Base-by-base conservation (phyloP, 2,329 filamentous ascomycete genomes). In the Ophiostoma sp. region DNA sequence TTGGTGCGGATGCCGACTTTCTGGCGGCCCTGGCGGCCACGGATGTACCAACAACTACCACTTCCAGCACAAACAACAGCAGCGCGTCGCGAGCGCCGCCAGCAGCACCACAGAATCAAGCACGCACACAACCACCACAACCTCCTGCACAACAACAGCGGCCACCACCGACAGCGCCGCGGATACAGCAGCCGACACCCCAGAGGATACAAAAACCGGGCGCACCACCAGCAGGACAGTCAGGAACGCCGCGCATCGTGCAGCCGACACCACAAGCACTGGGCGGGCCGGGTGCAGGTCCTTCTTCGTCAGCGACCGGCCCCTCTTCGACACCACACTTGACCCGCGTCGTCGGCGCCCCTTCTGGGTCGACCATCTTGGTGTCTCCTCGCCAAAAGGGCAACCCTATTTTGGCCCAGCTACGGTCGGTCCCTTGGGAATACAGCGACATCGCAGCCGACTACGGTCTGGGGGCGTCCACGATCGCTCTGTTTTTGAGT, bases 381-480 rank as follows among this genome's bases (percentile, higher is more conserved):
- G 95, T 98, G 39, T 98, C 95, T 48, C 92, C 93, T 19, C 90
- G 95, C 55, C 95, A 99, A 82, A 97, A 97, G 82, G 96, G 95
- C 75, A 99, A 99, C 78, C 96, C 96, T 0, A 92, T 98, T 69
- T 85, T 99, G 39, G 92, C 93, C 71, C 90, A 91, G 81, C 89
- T 99, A 78, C 91, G 92, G 74, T 91, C 92, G 0, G 87, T 97
- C 74, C 89, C 94, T 0, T 99, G 96, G 96, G 96, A 99, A 82
- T 98, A 97, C 82, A 95, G 93, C 75, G 95, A 98, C 79, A 97
- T 97, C n/a, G 91, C 92, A 1, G 93, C 95, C 42, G 96, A 99
- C 83, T 99, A 97, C 81, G 92, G 95, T 9, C 86, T 98, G 31
- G 95, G 96, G 0, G 80, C 88, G 57, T 97, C 94, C 0, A 97